phyloP scores from a whole-genome alignment of 169 alveolate species.

The Eimeria falciformis region DNA sequence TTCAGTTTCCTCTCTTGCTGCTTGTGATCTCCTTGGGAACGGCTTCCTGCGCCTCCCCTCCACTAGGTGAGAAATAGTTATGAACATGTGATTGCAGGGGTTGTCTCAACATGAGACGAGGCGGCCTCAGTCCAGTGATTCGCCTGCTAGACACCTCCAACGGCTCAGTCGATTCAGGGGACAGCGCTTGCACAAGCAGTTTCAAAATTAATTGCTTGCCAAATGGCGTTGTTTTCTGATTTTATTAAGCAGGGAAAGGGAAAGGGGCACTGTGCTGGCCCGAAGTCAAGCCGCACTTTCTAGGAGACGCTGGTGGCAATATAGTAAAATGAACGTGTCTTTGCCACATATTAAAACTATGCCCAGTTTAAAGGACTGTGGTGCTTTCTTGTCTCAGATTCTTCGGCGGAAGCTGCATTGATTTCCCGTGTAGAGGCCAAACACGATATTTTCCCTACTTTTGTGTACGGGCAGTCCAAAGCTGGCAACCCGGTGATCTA shows the following conservation, averaged over 20 bases:
- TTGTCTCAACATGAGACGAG: background rate
- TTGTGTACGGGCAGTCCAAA: background rate
- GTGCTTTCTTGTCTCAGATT: background rate
- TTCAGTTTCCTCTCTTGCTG: conserved; percentile 29
- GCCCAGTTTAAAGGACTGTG: background rate
- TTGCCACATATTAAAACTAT: too few relatives aligned
- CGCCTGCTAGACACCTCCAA: background rate
- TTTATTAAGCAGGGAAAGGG: too few relatives aligned
- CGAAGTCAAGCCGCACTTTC: too few relatives aligned
- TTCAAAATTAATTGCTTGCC: background rate
- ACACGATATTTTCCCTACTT: background rate
- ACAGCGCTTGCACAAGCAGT: background rate
- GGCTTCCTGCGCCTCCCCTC: background rate
- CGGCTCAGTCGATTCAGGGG: conserved; percentile 5
- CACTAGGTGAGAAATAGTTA: background rate
- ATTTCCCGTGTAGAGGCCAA: conserved; percentile 21
- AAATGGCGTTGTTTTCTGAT: too few relatives aligned
- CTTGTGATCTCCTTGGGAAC: background rate
- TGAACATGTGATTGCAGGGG: background rate
- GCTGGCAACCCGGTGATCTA: conserved; percentile 29
- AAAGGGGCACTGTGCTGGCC: too few relatives aligned
- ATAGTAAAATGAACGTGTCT: too few relatives aligned
- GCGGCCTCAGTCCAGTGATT: background rate
- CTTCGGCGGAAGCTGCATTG: conserved; percentile 17
- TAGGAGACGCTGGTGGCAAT: too few relatives aligned